Base-by-base conservation (phyloP, 176 grass and related monocot species). In the Aegilops longissima region DNA sequence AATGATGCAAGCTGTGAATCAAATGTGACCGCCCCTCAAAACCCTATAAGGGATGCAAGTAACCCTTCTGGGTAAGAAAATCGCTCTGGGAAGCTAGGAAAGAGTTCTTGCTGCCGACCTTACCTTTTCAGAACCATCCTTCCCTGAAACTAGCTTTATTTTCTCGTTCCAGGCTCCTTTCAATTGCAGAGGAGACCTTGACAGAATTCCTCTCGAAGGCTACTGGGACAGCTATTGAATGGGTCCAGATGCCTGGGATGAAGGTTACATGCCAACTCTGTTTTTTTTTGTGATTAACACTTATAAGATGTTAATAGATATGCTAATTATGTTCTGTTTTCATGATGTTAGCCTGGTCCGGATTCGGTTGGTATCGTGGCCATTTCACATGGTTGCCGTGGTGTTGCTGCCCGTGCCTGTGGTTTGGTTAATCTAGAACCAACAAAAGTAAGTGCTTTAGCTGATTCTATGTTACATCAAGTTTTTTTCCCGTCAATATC, bases 201-300 rank as follows among this genome's bases (percentile, higher is more conserved):
- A 90, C 92, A 96, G 97, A 94, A 90, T 99, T 99, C 97, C 92
- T 99, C 83, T 99, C 97, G 49, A 99, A 96, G 89, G 97, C 97
- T 99, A 99, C 97, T 80, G 97, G 97, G 73, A 99, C 97, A 91
- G 92, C 97, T 94, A 93, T 99, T 78, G 97, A 99, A 90, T 99
- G 97, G 97, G 94, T 99, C 90, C 97, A 96, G 83, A 91, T 99
- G 90, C 94, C 92, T 92, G 94, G 97, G 92, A 99, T 99, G 97
- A 99, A 99, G 97, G 97, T 99, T 77, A 20, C 39, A 64, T 34
- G 63, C 8, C 24, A 34, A 39, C 62, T 39, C 52, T 77, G 8
- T 24, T 39, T 70, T 65, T 77, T 31, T 64, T 70, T 88, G 73
- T 62, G 4, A 17, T 36, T 77, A 63, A 6, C 9, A 29, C 25